phyloP scores from a whole-genome alignment of 768 basidiomycete species.

The Mrakia blollopis region DNA sequence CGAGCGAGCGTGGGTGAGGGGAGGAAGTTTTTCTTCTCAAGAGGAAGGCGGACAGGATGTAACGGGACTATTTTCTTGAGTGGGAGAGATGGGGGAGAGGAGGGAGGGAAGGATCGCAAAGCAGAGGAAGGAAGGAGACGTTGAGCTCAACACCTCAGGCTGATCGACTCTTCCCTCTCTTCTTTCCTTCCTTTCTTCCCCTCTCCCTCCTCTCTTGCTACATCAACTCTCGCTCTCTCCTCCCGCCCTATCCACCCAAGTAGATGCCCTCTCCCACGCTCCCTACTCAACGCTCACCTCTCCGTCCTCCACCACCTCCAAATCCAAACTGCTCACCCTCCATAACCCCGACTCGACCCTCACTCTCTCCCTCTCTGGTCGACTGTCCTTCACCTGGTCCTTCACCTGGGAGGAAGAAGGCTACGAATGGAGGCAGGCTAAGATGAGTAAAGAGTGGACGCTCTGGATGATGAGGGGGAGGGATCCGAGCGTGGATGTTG shows the following conservation, averaged over 20 bases:
- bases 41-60: too few species aligned
- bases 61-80: too few species aligned
- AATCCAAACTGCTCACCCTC: not conserved
- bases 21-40: too few species aligned
- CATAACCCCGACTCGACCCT: conserved; percentile 13
- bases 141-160: too few species aligned
- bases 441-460: conserved; percentile 21
- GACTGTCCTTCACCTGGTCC: conserved; percentile 16
- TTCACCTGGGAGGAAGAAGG: conserved; percentile 9
- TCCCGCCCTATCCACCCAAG: not conserved
- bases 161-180: not conserved
- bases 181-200: not conserved
- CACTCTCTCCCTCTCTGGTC: not conserved
- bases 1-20: not conserved
- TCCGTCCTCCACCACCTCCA: not conserved
- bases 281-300: not conserved
- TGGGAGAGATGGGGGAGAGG: too few species aligned
- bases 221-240: not conserved
- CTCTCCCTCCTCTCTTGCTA: not conserved
- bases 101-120: too few species aligned
- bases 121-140: too few species aligned
- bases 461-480: conserved; percentile 3
- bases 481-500: conserved; percentile 24
- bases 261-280: conserved; percentile 21
- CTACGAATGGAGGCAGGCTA: conserved; percentile 23